Evolutionary conservation across 768 basidiomycete species (phyloP), one percentile per base, ranked within the genome.

Genomic region (Serpula lacrymans): DNA sequence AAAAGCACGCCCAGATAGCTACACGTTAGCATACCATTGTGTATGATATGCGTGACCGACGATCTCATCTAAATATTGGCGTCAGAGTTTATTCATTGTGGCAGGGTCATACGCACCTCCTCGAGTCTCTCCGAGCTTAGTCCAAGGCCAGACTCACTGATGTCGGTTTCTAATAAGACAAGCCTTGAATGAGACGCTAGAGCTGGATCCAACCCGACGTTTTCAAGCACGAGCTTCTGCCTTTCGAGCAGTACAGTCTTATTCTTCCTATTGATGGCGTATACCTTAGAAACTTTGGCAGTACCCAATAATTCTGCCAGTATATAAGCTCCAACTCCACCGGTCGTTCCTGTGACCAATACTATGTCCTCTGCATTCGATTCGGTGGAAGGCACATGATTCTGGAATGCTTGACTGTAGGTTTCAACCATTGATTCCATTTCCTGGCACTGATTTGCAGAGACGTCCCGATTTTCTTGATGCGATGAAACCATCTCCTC

Each of bases 11-110:
- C n/a, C 17, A 7, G 17, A n/a, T 34, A 13, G 12, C 27, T 9
- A 28, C 27, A n/a, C 13, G 5, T 4, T 29, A n/a, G 11, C 23
- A 33, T 14, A 39, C 46, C 37, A 28, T 67, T 67, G 50, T 69
- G 65, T 12, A 69, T 62, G 49, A 72, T 57, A 25, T 59, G 61
- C 10, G 67, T 70, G 5, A 64, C 50, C 7, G 52, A 55, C 14
- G 35, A 17, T 45, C 24, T 13, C 28, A 48, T 14, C 42, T 25
- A 8, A 36, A 26, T 18, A n/a, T n/a, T n/a, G n/a, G n/a, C n/a
- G n/a, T n/a, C n/a, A n/a, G n/a, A n/a, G n/a, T n/a, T n/a, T n/a
- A n/a, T n/a, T 9, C 11, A 13, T 13, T 34, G 12, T 9, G 18
- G 17, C 12, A 13, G 10, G 17, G 12, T 34, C 9, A 10, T 20